phyloP scores from a whole-genome alignment of 106 monocot genomes.

The Cymbidium sinense region DNA sequence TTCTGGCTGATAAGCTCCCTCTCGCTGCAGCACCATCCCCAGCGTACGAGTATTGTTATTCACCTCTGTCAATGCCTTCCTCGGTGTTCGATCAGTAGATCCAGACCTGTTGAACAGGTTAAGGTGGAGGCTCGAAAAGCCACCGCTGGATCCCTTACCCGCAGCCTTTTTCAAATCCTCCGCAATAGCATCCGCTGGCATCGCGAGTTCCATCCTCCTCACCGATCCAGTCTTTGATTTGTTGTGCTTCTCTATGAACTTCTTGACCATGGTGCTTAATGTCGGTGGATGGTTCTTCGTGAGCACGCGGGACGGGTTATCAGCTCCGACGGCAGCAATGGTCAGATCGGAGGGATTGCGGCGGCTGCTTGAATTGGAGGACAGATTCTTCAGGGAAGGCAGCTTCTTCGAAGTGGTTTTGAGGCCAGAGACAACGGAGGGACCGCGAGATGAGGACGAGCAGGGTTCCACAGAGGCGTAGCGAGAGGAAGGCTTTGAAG shows the following conservation, averaged over 20 bases:
- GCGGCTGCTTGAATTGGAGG: slow-evolving; percentile 2
- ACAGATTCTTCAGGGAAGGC: slow-evolving; percentile 2
- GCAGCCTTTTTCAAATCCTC: background rate
- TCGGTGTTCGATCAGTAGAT: slow-evolving; percentile 17
- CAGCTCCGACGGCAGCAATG: background rate
- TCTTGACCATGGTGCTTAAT: slow-evolving; percentile 66
- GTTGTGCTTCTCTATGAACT: slow-evolving; percentile 62
- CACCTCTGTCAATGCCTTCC: slow-evolving; percentile 69
- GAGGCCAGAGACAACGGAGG: background rate
- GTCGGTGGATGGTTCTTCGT: slow-evolving; percentile 12
- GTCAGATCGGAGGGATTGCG: background rate
- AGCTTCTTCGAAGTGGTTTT: slow-evolving; percentile 3
- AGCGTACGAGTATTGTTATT: slow-evolving; percentile 81
- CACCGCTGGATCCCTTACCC: background rate
- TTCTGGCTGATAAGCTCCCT: slow-evolving; percentile 76
- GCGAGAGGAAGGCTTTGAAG: slow-evolving; percentile 7
- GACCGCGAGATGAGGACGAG: background rate
- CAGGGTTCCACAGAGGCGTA: slow-evolving; percentile 3
- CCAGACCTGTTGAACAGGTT: slow-evolving; percentile 74
- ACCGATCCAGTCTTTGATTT: slow-evolving; percentile 11
- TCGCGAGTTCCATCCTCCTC: slow-evolving; percentile 4
- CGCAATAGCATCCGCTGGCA: slow-evolving; percentile 21
- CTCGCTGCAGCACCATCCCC: slow-evolving; percentile 96
- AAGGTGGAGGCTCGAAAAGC: slow-evolving; percentile 35
- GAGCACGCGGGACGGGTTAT: background rate